These are phyloP conservation scores for Colletotrichum salicis DNA, from an alignment of 2,329 filamentous ascomycete genomes.

Conservation along the genomic window DNA sequence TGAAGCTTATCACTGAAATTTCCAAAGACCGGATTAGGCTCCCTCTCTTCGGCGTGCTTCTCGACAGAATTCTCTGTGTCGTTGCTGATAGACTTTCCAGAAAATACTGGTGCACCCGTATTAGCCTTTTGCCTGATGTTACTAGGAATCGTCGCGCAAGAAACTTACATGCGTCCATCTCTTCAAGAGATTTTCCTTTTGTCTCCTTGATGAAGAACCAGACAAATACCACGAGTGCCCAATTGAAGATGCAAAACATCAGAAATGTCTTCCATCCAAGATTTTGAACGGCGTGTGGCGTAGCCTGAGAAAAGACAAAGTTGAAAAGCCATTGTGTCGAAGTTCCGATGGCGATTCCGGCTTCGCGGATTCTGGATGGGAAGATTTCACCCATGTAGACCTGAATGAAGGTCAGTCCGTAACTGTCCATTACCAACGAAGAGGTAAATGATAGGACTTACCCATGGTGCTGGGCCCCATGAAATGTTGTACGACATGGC, in stretches of 20 bases:
- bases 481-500: slow-evolving; percentile 62
- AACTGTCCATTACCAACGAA: too few species aligned
- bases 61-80: background rate
- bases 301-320: slow-evolving; percentile 59
- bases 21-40: background rate
- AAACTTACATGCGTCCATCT: slow-evolving; percentile 47
- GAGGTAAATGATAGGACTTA: slow-evolving; percentile 23
- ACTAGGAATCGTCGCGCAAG: rapidly evolving
- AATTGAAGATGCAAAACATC: slow-evolving; percentile 62
- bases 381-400: slow-evolving; percentile 63
- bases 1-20: background rate
- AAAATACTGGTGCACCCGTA: background rate
- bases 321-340: slow-evolving; percentile 63
- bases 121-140: background rate
- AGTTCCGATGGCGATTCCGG: slow-evolving; percentile 60
- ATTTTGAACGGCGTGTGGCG: slow-evolving; percentile 58
- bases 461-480: slow-evolving; percentile 64
- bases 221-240: slow-evolving; percentile 54
- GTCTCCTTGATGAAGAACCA: slow-evolving; percentile 58
- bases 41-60: background rate
- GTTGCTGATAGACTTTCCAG: background rate
- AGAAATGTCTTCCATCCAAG: slow-evolving; percentile 60
- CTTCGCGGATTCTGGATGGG: slow-evolving; percentile 60
- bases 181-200: slow-evolving; percentile 54
- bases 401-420: slow-evolving; percentile 26